Evolutionary conservation across 306 rosid species (phyloP).

Genomic region (Potentilla sterilis): DNA sequence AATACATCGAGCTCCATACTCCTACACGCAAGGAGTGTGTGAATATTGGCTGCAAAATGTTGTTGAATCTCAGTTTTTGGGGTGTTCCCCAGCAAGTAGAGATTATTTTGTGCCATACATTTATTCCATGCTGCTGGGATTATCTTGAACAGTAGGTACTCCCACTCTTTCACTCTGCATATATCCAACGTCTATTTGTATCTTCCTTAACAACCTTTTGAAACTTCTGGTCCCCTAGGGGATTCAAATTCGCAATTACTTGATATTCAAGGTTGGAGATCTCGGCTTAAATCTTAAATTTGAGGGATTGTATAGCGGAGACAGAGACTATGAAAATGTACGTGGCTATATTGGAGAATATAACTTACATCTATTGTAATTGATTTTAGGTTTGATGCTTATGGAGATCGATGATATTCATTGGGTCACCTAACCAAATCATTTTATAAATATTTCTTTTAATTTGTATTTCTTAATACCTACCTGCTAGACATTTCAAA

Average conservation of each 20-base stretch:
- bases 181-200: neutral
- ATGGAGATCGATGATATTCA: no score
- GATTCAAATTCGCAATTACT: neutral
- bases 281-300: neutral
- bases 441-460: no score
- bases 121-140: slow-evolving; percentile 1
- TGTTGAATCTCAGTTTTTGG: neutral
- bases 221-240: neutral
- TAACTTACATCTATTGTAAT: no score
- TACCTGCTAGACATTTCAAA: neutral
- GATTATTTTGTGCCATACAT: neutral
- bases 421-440: no score
- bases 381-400: no score
- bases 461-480: no score
- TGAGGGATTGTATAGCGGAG: neutral
- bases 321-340: neutral
- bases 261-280: neutral
- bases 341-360: no score
- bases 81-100: neutral
- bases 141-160: neutral
- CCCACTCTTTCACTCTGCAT: neutral
- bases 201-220: neutral
- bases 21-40: slow-evolving; percentile 14
- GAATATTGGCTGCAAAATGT: neutral
- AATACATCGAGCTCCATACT: neutral